Evolutionary conservation across 805 yeast species (phyloP).

Genomic region (Yarrowia divulgata): DNA sequence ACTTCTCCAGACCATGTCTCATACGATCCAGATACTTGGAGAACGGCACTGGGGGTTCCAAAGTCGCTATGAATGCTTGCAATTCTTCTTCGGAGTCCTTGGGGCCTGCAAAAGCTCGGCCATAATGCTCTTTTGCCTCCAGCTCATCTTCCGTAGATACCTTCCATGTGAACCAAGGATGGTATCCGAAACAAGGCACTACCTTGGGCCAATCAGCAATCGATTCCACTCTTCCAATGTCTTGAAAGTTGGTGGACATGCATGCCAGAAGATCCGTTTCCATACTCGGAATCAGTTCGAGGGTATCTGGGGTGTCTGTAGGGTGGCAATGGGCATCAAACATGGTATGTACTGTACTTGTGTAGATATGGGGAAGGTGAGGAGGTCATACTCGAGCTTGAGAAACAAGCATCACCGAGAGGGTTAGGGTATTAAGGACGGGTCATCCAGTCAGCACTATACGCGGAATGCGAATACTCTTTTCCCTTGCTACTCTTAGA

Average conservation of each 20-base stretch:
- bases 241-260: slow-evolving; percentile 53
- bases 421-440: slow-evolving; percentile 13
- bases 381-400: neutral
- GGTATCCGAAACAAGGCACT: slow-evolving; percentile 62
- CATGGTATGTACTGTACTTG: slow-evolving; percentile 41
- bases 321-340: slow-evolving; percentile 55
- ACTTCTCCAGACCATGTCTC: slow-evolving; percentile 44
- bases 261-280: slow-evolving; percentile 45
- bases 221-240: slow-evolving; percentile 49
- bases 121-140: slow-evolving; percentile 47
- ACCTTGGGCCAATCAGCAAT: slow-evolving; percentile 47
- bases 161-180: slow-evolving; percentile 79
- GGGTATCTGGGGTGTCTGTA: slow-evolving; percentile 48
- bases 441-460: neutral
- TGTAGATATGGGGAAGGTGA: neutral
- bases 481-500: neutral
- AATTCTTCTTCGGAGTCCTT: slow-evolving; percentile 45
- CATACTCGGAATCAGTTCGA: slow-evolving; percentile 42
- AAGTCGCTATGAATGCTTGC: slow-evolving; percentile 47
- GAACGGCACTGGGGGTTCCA: slow-evolving; percentile 44
- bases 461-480: too few relatives aligned
- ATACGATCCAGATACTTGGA: neutral
- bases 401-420: neutral
- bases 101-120: slow-evolving; percentile 67
- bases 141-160: neutral